These are phyloP conservation scores for Cytospora piceicola DNA, from an alignment of 2,329 filamentous ascomycete species.

Conservation along the genomic window DNA sequence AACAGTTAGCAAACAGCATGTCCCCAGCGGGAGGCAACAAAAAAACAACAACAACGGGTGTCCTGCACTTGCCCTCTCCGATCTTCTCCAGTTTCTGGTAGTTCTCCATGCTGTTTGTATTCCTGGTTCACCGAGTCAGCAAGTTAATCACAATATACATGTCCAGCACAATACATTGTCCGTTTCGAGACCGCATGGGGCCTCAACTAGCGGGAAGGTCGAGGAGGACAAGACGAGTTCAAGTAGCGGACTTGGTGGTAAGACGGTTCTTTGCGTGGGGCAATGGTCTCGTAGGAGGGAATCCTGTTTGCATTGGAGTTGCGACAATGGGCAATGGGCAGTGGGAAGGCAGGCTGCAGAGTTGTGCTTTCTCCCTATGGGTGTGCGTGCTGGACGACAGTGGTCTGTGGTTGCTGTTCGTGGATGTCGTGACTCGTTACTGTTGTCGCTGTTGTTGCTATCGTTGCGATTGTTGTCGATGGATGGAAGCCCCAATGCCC, in stretches of 20 bases:
- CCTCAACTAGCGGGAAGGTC: not conserved
- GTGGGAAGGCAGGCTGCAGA: not conserved
- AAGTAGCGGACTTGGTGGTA: not conserved
- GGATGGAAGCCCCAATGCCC: not conserved
- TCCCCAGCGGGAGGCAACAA: not conserved
- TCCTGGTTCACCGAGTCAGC: conserved; percentile 17
- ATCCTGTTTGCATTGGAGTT: not conserved
- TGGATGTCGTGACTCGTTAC: not conserved
- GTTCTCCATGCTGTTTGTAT: conserved; percentile 48
- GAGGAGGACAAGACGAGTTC: not conserved
- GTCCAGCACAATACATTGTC: conserved; percentile 4
- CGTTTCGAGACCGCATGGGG: not conserved
- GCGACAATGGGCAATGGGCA: too few relatives aligned
- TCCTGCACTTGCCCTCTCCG: conserved; percentile 67
- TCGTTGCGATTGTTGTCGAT: not conserved
- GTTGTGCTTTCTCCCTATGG: not conserved
- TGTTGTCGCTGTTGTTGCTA: not conserved
- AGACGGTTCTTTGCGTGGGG: not conserved
- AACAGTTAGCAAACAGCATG: not conserved
- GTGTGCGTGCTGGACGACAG: not conserved
- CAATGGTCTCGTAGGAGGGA: not conserved
- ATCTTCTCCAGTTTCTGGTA: conserved; percentile 84
- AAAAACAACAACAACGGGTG: not conserved
- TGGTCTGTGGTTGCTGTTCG: not conserved
- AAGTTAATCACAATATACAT: not conserved